Percentiles rank a stretch among this genome's conserved stretches.
Evolutionary conservation across 371 early-diverging fungal genomes (phyloP).

Genomic region (Syncephalastrum sp.): DNA sequence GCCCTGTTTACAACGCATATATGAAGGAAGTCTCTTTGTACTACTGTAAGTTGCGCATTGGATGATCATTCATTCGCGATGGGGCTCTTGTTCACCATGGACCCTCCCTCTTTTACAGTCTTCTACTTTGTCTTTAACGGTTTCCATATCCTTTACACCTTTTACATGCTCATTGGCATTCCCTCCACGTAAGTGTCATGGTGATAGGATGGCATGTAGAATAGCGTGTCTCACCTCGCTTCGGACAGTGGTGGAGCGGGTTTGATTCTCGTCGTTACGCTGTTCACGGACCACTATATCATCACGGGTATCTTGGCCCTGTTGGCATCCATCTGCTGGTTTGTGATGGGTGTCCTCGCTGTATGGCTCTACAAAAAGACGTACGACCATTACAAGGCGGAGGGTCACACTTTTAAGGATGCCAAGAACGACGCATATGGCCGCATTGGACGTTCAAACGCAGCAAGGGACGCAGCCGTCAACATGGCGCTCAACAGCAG

Average conservation of each 20-base stretch:
- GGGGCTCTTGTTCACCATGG: no score
- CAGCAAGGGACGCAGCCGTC: constrained; percentile 51
- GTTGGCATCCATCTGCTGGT: constrained; percentile 72
- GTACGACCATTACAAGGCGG: constrained; percentile 71
- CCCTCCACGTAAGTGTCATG: constrained; percentile 58
- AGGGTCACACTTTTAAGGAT: constrained; percentile 81
- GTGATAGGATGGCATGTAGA: background rate
- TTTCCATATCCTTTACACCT: constrained; percentile 76
- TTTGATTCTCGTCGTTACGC: constrained; percentile 72
- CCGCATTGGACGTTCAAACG: constrained; percentile 49
- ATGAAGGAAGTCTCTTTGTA: constrained; percentile 86
- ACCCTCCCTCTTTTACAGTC: constrained; percentile 28
- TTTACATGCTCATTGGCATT: constrained; percentile 87
- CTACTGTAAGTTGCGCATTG: constrained; percentile 59
- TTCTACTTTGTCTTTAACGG: constrained; percentile 86
- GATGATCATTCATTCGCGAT: no score
- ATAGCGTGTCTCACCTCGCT: background rate
- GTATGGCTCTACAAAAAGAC: constrained; percentile 66
- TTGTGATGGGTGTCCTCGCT: constrained; percentile 53
- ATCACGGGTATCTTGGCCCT: constrained; percentile 70
- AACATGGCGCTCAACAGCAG: constrained; percentile 51
- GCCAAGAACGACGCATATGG: constrained; percentile 77
- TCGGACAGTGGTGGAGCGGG: constrained; percentile 76
- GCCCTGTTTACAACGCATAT: constrained; percentile 87
- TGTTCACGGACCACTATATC: constrained; percentile 67